Conservation (phyloP, 2,329 filamentous ascomycete genomes). For the Neophaeococcomyces mojaviensis region DNA sequence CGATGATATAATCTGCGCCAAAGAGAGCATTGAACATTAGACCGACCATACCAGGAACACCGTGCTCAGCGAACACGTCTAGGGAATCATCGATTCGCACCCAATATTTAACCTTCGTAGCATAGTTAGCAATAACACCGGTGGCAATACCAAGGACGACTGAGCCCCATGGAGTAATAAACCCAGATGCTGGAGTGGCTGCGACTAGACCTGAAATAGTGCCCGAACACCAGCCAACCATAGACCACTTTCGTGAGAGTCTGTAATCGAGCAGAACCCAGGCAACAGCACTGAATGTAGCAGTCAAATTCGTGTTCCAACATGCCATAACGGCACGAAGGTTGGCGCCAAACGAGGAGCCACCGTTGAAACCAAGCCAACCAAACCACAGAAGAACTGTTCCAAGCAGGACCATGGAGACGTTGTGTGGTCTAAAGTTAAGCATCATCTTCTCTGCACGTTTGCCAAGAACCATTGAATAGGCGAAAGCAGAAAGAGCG, state of each 20-base stretch:
- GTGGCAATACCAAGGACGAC: slow-evolving; percentile 55
- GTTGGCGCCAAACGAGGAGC: slow-evolving; percentile 88
- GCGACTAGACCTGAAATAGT: slow-evolving; percentile 80
- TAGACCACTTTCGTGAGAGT: slow-evolving; percentile 87
- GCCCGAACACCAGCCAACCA: slow-evolving; percentile 88
- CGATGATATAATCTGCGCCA: slow-evolving; percentile 64
- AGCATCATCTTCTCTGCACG: slow-evolving; percentile 99
- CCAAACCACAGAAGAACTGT: slow-evolving; percentile 97
- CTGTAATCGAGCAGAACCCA: slow-evolving; percentile 97
- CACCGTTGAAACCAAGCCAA: slow-evolving; percentile 98
- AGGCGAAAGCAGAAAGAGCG: slow-evolving; percentile 85
- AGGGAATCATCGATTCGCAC: slow-evolving; percentile 78
- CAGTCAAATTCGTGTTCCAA: slow-evolving; percentile 95
- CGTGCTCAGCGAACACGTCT: slow-evolving; percentile 88
- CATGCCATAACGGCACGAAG: slow-evolving; percentile 90
- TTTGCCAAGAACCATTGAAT: slow-evolving; percentile 89
- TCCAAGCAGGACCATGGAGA: slow-evolving; percentile 90
- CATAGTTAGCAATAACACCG: slow-evolving; percentile 70
- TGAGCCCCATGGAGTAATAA: slow-evolving; percentile 61
- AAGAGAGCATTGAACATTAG: slow-evolving; percentile 73
- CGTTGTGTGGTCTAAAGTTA: slow-evolving; percentile 98
- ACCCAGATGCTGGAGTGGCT: slow-evolving; percentile 77
- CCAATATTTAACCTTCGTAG: slow-evolving; percentile 74
- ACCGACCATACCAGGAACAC: slow-evolving; percentile 71
- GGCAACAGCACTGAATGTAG: slow-evolving; percentile 82